Evolutionary conservation across 2,329 filamentous ascomycete species (phyloP), one percentile per base, ranked within the genome.

Genomic region (Colletotrichum paranaense): DNA sequence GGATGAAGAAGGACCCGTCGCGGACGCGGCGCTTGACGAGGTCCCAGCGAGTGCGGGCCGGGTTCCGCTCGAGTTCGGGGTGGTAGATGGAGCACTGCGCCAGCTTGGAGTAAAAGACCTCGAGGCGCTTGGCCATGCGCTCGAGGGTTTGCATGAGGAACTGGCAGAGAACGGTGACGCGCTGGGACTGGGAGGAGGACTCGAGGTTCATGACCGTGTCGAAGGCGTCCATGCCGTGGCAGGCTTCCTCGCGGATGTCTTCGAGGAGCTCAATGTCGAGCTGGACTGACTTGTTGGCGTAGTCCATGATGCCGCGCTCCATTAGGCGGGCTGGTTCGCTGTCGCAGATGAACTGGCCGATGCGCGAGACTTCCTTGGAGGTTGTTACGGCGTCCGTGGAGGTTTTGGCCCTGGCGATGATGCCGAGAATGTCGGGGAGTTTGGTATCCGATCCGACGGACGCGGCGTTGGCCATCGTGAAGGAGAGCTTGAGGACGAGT

Each of bases 181-280:
- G 81, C 28, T 85, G 82, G 0, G 78, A 75, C 24, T 85, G 83
- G 1, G 80, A 80, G 6, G 81, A 77, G 0, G 80, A 79, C n/a
- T 85, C 84, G 26, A 84, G 80, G 26, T 80, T 79, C 75, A 84
- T 84, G 32, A 89, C 80, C 26, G 81, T 83, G 57, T 86, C 86
- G 30, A 88, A 88, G 1, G 88, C 88, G 72, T 90, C 87, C 86
- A 90, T 90, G 9, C 88, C 88, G 26, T 81, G 81, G 64, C 87
- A 88, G 0, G 85, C 86, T 74, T 89, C 88, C 60, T 87, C 84
- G 7, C 88, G 84, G 1, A 89, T 84, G 67, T 88, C 85, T 73
- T 90, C 87, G 3, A 90, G 82, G 1, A 90, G 84, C 66, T 86
- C 84, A 64, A 89, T 88, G 58, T 90, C 87, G 3, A 88, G 81